These are phyloP conservation scores for Barnettozyma sucrosica DNA, from an alignment of 805 yeast species.

Conservation along the genomic window DNA sequence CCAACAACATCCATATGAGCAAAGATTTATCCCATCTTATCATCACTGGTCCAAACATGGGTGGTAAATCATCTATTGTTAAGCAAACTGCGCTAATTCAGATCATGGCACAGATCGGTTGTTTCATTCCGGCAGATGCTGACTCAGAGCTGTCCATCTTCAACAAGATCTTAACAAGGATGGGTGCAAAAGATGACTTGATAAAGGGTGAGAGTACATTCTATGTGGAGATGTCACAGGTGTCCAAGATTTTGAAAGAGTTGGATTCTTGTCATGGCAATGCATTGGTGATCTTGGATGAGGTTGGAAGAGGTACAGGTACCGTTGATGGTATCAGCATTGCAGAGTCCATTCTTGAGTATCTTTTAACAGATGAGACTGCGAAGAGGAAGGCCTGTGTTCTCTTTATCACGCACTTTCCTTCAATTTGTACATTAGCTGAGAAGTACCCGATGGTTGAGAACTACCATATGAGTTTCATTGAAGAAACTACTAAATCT, in stretches of 20 bases:
- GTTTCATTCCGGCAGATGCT: slow-evolving; percentile 69
- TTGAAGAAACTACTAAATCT: slow-evolving; percentile 26
- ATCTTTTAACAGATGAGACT: slow-evolving; percentile 45
- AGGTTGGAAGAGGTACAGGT: slow-evolving; percentile 74
- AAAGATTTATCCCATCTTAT: slow-evolving; percentile 61
- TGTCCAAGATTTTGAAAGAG: slow-evolving; percentile 67
- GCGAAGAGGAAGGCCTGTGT: slow-evolving; percentile 66
- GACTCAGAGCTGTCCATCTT: slow-evolving; percentile 72
- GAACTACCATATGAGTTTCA: slow-evolving; percentile 85
- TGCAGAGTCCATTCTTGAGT: slow-evolving; percentile 92
- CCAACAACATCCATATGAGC: slow-evolving; percentile 73
- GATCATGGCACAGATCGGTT: slow-evolving; percentile 80
- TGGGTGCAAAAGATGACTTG: slow-evolving; percentile 97
- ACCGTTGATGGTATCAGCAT: slow-evolving; percentile 97
- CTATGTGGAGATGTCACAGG: slow-evolving; percentile 93
- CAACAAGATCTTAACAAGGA: slow-evolving; percentile 89
- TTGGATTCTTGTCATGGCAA: slow-evolving; percentile 50
- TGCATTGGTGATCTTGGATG: slow-evolving; percentile 85
- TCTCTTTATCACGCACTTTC: slow-evolving; percentile 95
- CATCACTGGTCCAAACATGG: slow-evolving; percentile 97
- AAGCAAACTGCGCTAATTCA: slow-evolving; percentile 86
- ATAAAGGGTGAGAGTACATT: slow-evolving; percentile 94
- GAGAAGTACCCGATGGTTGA: slow-evolving; percentile 52
- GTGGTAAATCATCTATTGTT: slow-evolving; percentile 92
- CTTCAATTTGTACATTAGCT: slow-evolving; percentile 76